Percentiles rank a stretch among this genome's conserved stretches.
Evolutionary conservation across 441 rosid species (phyloP).

Genomic region (Iberis amara): DNA sequence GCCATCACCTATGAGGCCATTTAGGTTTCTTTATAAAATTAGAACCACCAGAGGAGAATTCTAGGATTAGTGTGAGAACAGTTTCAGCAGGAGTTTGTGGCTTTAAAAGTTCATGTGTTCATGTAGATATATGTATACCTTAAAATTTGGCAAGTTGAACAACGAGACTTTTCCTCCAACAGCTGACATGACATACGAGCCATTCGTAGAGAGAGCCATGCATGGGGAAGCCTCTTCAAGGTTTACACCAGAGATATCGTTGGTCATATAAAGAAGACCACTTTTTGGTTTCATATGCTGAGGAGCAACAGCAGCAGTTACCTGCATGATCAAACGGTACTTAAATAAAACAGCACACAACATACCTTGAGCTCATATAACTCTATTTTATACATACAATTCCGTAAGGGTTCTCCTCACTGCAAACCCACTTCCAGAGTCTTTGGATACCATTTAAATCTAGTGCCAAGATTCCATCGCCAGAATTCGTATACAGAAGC

Average conservation of each 20-base stretch:
- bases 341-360: conserved; percentile 3
- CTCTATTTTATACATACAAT: conserved; percentile 42
- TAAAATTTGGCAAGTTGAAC: conserved; percentile 87
- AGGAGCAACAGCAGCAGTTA: conserved; percentile 68
- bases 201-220: conserved; percentile 87
- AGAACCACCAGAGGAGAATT: conserved; percentile 6
- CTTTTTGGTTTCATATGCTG: conserved; percentile 90
- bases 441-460: conserved; percentile 77
- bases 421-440: conserved; percentile 84
- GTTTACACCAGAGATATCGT: conserved; percentile 71
- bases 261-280: conserved; percentile 88
- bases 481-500: conserved; percentile 82
- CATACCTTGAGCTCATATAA: conserved; percentile 2
- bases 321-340: conserved; percentile 42
- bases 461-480: conserved; percentile 76
- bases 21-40: conserved; percentile 1
- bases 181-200: conserved; percentile 88
- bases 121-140: conserved; percentile 48
- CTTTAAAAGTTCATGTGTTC: neutral
- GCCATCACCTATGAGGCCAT: conserved; percentile 71
- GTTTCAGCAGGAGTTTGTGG: conserved; percentile 1
- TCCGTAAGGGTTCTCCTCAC: conserved; percentile 75
- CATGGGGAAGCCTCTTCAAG: conserved; percentile 83
- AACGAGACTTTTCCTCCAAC: conserved; percentile 83
- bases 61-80: conserved; percentile 2